Evolutionary conservation across 768 basidiomycete species (phyloP).

Genomic region (Filobasidium wieringae): DNA sequence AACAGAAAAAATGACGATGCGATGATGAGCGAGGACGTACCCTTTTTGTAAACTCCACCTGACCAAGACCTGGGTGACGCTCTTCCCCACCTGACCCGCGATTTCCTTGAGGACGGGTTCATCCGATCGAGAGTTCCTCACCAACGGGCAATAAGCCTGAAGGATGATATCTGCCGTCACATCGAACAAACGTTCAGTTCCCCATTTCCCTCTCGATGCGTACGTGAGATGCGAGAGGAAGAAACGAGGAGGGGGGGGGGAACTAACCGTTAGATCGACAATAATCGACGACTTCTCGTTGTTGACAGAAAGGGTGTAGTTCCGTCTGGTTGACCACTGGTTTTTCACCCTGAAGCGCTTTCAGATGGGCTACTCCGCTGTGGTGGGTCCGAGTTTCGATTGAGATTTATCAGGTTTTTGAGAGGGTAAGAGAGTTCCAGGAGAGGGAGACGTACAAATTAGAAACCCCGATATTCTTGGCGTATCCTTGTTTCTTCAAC

Average conservation of each 20-base stretch:
- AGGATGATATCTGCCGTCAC: slow-evolving; percentile 15
- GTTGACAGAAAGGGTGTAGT: slow-evolving; percentile 54
- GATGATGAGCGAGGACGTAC: slow-evolving; percentile 24
- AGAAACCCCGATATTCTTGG: slow-evolving; percentile 33
- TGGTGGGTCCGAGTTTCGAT: not conserved
- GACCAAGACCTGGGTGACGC: slow-evolving; percentile 42
- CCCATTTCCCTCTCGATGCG: too few species aligned
- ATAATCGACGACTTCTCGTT: slow-evolving; percentile 61
- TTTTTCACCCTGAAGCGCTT: slow-evolving; percentile 29
- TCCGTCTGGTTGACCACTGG: slow-evolving; percentile 34
- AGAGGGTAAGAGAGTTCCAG: not conserved
- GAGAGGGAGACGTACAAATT: slow-evolving; percentile 26
- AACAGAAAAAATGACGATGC: not conserved
- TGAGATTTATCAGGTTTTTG: too few species aligned
- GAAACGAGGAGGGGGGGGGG: not conserved
- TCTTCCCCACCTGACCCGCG: slow-evolving; percentile 35
- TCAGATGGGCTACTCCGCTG: slow-evolving; percentile 30
- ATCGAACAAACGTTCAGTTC: too few species aligned
- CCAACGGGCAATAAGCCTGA: slow-evolving; percentile 34
- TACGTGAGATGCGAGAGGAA: not conserved
- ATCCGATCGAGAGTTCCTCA: slow-evolving; percentile 24
- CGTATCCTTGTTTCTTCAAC: slow-evolving; percentile 26
- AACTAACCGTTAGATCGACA: slow-evolving; percentile 46
- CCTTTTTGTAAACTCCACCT: slow-evolving; percentile 44
- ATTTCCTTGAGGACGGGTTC: slow-evolving; percentile 26